Conservation (phyloP, 805 yeast genomes). For the Suhomyces faveliae region DNA sequence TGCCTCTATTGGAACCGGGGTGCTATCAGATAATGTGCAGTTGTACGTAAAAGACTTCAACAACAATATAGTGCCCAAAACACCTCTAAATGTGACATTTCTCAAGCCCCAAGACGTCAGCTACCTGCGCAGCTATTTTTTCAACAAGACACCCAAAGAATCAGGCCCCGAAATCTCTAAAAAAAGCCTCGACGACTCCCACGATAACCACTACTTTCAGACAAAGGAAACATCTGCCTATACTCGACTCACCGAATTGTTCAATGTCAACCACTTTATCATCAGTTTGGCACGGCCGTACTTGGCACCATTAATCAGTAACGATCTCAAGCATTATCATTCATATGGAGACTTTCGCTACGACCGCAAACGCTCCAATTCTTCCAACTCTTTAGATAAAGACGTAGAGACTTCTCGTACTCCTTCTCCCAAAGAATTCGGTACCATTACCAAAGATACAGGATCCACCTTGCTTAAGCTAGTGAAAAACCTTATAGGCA, state of each 20-base stretch:
- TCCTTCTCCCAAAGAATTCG: constrained; percentile 21
- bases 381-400: background rate
- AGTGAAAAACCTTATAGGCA: constrained; percentile 54
- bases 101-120: constrained; percentile 46
- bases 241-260: constrained; percentile 83
- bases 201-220: constrained; percentile 18
- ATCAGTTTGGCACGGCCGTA: constrained; percentile 93
- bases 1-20: constrained; percentile 79
- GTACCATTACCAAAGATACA: constrained; percentile 31
- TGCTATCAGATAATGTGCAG: constrained; percentile 53
- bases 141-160: constrained; percentile 10
- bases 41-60: constrained; percentile 61
- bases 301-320: constrained; percentile 81
- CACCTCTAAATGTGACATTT: constrained; percentile 43
- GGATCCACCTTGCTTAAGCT: constrained; percentile 33
- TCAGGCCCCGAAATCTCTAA: background rate
- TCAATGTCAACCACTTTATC: constrained; percentile 91
- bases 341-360: constrained; percentile 31
- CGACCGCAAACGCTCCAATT: constrained; percentile 13
- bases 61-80: constrained; percentile 54
- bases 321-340: constrained; percentile 73
- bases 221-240: constrained; percentile 57
- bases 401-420: background rate
- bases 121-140: constrained; percentile 45
- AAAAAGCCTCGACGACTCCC: constrained; percentile 1